Evolutionary conservation across 2,329 filamentous ascomycete species (phyloP).

Genomic region (Colletotrichum tanaceti): DNA sequence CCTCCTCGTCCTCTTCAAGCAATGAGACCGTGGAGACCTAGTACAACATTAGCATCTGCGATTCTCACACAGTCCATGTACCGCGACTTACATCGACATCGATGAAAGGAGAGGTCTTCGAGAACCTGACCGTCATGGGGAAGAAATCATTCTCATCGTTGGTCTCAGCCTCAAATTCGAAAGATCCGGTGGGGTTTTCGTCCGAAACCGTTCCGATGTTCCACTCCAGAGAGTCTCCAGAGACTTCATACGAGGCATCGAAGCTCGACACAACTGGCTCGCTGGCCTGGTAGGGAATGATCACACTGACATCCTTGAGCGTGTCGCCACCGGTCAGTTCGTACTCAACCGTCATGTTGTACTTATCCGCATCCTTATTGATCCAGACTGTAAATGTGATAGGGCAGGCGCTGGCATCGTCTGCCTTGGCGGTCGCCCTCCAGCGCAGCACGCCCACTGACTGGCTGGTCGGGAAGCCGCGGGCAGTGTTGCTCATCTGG

Average conservation of each 20-base stretch:
- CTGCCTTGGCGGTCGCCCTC: conserved; percentile 84
- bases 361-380: conserved; percentile 86
- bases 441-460: conserved; percentile 92
- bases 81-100: conserved; percentile 85
- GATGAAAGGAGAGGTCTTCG: conserved; percentile 85
- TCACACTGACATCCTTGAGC: conserved; percentile 85
- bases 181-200: conserved; percentile 84
- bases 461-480: conserved; percentile 95
- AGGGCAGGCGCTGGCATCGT: conserved; percentile 83
- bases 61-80: neutral
- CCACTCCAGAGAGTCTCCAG: conserved; percentile 94
- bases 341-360: conserved; percentile 94
- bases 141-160: conserved; percentile 95
- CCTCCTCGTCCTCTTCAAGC: conserved; percentile 80
- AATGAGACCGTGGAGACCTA: conserved; percentile 76
- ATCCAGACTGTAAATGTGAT: conserved; percentile 99
- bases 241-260: conserved; percentile 93
- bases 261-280: conserved; percentile 93
- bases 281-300: conserved; percentile 85
- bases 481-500: conserved; percentile 87
- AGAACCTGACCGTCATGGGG: conserved; percentile 93
- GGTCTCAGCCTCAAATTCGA: conserved; percentile 94
- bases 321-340: conserved; percentile 85
- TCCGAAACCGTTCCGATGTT: conserved; percentile 87
- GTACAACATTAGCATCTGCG: conserved; percentile 9